phyloP scores from a whole-genome alignment of 768 basidiomycete genomes.

The Paxillus ammoniavirescens region DNA sequence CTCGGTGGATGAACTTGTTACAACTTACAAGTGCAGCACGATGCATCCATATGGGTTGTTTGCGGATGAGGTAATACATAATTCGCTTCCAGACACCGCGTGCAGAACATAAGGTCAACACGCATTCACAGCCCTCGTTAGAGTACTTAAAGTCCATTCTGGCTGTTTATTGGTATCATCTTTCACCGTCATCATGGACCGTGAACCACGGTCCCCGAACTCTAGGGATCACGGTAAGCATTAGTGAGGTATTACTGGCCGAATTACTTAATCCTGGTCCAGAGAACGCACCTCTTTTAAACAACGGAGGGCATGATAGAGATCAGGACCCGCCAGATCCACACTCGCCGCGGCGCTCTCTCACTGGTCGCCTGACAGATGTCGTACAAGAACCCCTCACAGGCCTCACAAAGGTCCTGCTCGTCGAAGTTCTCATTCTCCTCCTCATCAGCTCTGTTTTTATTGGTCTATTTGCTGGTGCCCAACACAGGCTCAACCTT shows the following conservation, averaged over 20 bases:
- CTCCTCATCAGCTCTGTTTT: conserved; percentile 85
- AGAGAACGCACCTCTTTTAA: conserved; percentile 69
- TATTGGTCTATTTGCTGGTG: conserved; percentile 90
- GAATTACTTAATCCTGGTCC: conserved; percentile 6
- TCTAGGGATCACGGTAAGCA: conserved; percentile 55
- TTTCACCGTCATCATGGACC: conserved; percentile 48
- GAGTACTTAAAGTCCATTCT: conserved; percentile 28
- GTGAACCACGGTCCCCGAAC: conserved; percentile 53
- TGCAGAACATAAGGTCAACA: conserved; percentile 27
- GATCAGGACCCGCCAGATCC: conserved; percentile 31
- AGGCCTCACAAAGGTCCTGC: conserved; percentile 78
- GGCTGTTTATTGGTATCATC: conserved; percentile 5
- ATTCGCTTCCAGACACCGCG: conserved; percentile 17
- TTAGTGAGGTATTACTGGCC: neutral
- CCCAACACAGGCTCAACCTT: conserved; percentile 71
- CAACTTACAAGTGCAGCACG: too few relatives aligned
- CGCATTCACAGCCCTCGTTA: conserved; percentile 13
- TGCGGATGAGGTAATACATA: neutral
- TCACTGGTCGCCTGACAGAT: conserved; percentile 39
- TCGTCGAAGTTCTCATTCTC: conserved; percentile 70
- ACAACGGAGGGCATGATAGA: conserved; percentile 44
- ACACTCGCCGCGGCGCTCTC: conserved; percentile 37
- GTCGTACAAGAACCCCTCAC: conserved; percentile 78
- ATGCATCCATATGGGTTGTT: too few relatives aligned
- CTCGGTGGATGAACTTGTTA: too few relatives aligned